phyloP scores from a whole-genome alignment of 208 protist genomes.

The Balamuthia mandrillaris region DNA sequence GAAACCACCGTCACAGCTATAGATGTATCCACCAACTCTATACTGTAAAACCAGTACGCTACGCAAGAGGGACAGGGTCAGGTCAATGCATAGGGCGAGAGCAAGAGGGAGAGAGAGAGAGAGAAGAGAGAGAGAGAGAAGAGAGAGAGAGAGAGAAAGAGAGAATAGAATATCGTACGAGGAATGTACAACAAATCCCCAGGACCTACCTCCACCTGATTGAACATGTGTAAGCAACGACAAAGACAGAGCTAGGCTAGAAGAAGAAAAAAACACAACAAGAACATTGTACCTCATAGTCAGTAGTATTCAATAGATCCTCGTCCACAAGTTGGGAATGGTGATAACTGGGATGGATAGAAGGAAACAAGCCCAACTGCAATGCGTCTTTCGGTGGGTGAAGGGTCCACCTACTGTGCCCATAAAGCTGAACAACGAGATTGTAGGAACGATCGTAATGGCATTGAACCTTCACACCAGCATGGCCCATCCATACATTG shows the following conservation, averaged over 20 bases:
- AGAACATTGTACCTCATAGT: no score
- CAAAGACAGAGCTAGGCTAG: no score
- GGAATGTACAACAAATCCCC: background rate
- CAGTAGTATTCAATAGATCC: no score
- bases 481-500: constrained; percentile 15
- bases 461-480: background rate
- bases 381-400: background rate
- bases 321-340: background rate
- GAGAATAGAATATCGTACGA: background rate
- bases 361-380: background rate
- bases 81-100: background rate
- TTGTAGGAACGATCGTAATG: constrained; percentile 1
- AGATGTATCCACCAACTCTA: background rate
- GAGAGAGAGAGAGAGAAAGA: background rate
- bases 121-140: background rate
- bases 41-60: background rate
- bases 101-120: background rate
- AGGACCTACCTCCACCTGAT: background rate
- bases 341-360: background rate
- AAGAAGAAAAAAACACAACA: no score
- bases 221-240: background rate
- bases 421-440: background rate
- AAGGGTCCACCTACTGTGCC: background rate
- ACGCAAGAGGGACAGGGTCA: background rate
- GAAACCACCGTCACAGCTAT: background rate